Evolutionary conservation across 192 early-diverging fungal genomes (phyloP).

Genomic region (Fimicolochytrium jonesii): DNA sequence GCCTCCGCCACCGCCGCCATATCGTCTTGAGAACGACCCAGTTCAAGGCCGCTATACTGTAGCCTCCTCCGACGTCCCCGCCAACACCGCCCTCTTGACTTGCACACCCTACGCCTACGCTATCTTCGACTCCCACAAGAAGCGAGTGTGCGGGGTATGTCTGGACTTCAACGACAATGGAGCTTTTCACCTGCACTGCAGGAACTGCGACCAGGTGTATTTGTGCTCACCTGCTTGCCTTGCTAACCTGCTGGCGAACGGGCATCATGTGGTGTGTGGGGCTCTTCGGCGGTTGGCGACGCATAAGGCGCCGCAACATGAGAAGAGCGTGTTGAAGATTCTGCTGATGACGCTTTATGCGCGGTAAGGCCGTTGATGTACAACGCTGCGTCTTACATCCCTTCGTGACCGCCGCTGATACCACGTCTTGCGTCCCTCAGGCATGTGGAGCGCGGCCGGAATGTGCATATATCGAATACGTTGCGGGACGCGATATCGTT

Average conservation of each 20-base stretch:
- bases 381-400: too few relatives aligned
- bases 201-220: slow-evolving; percentile 53
- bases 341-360: slow-evolving; percentile 29
- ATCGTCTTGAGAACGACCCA: slow-evolving; percentile 3
- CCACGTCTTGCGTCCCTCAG: slow-evolving; percentile 1
- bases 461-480: background rate
- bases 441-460: slow-evolving; percentile 4
- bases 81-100: slow-evolving; percentile 5
- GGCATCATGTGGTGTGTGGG: slow-evolving; percentile 41
- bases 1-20: too few relatives aligned
- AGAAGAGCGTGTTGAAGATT: slow-evolving; percentile 62
- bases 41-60: slow-evolving; percentile 17
- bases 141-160: slow-evolving; percentile 61
- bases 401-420: too few relatives aligned
- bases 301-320: slow-evolving; percentile 53
- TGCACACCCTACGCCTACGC: slow-evolving; percentile 20
- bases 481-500: background rate
- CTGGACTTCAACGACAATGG: slow-evolving; percentile 45
- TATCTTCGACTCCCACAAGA: slow-evolving; percentile 57
- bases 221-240: slow-evolving; percentile 47
- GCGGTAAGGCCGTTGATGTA: too few relatives aligned
- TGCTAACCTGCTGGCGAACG: slow-evolving; percentile 30
- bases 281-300: slow-evolving; percentile 55
- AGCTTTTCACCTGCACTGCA: slow-evolving; percentile 48
- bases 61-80: slow-evolving; percentile 1